A percentile compares a stretch with the other conserved stretches of the same genome.
These are phyloP conservation scores for Eucalyptus caleyi DNA, from an alignment of 345 rosid species.

Conservation along the genomic window DNA sequence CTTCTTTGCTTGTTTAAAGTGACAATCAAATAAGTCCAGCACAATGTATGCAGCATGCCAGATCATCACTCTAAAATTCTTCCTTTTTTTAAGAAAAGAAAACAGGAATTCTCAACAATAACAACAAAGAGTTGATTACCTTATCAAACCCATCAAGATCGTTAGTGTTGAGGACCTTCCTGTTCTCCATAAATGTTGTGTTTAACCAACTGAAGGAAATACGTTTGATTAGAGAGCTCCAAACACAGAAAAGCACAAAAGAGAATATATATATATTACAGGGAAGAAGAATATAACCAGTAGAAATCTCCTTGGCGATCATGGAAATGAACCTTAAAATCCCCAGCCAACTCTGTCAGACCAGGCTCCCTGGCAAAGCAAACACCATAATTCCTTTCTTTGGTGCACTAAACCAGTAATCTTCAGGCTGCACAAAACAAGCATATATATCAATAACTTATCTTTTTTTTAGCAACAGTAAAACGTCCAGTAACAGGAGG, in stretches of 20 bases:
- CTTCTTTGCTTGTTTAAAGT: background rate
- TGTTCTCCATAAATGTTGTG: constrained; percentile 73
- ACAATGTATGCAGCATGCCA: background rate
- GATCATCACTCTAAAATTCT: background rate
- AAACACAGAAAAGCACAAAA: background rate
- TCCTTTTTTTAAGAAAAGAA: background rate
- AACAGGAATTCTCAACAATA: background rate
- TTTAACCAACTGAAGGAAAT: constrained; percentile 65
- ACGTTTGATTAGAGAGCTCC: background rate
- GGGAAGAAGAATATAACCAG: constrained; percentile 26
- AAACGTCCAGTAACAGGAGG: background rate
- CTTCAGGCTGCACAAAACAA: constrained; percentile 52
- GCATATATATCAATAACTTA: background rate
- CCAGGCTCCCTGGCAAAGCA: constrained; percentile 98
- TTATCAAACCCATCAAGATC: constrained; percentile 91
- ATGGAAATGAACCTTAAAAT: constrained; percentile 85
- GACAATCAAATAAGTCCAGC: background rate
- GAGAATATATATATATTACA: background rate
- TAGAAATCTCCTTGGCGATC: constrained; percentile 92
- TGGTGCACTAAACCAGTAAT: constrained; percentile 84
- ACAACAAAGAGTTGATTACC: constrained; percentile 14
- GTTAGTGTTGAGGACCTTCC: constrained; percentile 44
- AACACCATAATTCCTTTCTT: constrained; percentile 88
- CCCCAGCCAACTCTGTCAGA: constrained; percentile 64
- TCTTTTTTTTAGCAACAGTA: background rate